These are phyloP conservation scores for Kurtzmaniella natalensis DNA, from an alignment of 1,139 yeast species.

Conservation along the genomic window DNA sequence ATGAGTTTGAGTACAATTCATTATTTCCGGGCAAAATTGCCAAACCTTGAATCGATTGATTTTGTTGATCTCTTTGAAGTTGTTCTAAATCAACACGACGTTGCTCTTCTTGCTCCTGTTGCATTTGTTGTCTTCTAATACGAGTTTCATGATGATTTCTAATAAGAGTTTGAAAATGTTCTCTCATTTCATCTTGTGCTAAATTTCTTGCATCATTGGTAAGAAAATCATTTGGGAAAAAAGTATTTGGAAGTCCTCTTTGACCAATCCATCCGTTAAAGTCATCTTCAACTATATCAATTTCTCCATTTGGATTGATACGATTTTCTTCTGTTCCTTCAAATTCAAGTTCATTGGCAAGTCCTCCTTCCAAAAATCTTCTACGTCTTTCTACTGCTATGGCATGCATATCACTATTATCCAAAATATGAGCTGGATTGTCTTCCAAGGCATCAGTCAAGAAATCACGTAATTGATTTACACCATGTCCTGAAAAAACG, in stretches of 20 bases:
- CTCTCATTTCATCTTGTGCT: slow-evolving; percentile 37
- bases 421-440: slow-evolving; percentile 32
- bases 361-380: slow-evolving; percentile 19
- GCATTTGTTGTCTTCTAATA: slow-evolving; percentile 5
- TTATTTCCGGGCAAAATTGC: neutral
- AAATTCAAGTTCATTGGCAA: slow-evolving; percentile 10
- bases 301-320: neutral
- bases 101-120: slow-evolving; percentile 8
- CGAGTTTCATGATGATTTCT: slow-evolving; percentile 23
- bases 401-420: slow-evolving; percentile 36
- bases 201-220: slow-evolving; percentile 22
- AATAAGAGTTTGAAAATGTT: slow-evolving; percentile 32
- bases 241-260: slow-evolving; percentile 17
- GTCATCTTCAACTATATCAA: slow-evolving; percentile 16
- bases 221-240: slow-evolving; percentile 5
- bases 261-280: slow-evolving; percentile 30
- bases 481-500: slow-evolving; percentile 92
- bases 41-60: slow-evolving; percentile 2
- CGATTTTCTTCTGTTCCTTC: neutral
- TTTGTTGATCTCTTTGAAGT: slow-evolving; percentile 8
- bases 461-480: slow-evolving; percentile 62
- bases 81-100: slow-evolving; percentile 8
- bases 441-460: slow-evolving; percentile 46
- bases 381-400: slow-evolving; percentile 31
- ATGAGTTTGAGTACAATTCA: no score